phyloP scores from a whole-genome alignment of 139 green algal species.

The Closterium sp. region DNA sequence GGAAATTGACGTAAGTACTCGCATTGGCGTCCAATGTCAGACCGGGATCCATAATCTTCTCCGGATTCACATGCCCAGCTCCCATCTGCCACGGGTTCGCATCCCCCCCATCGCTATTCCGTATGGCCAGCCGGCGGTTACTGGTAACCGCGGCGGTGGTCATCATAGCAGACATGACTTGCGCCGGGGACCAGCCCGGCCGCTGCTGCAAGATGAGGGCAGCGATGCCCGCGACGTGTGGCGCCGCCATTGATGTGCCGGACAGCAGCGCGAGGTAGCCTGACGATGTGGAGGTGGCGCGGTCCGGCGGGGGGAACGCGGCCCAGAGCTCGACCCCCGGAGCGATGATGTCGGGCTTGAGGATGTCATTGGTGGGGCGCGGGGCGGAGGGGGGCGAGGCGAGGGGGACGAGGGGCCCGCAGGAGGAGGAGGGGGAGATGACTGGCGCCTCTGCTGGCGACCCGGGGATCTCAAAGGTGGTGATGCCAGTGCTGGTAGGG shows the following conservation, averaged over 20 bases:
- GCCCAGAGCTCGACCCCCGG: neutral
- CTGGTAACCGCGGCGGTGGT: neutral
- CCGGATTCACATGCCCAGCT: neutral
- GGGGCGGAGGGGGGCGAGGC: too few species aligned
- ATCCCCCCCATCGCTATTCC: neutral
- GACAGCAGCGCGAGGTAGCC: neutral
- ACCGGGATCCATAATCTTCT: neutral
- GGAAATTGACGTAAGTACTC: neutral
- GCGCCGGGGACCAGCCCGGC: neutral
- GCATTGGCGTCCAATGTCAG: neutral
- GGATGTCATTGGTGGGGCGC: neutral
- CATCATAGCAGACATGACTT: neutral
- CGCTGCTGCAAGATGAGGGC: conserved; percentile 29
- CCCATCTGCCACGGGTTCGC: neutral
- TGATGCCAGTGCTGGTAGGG: neutral
- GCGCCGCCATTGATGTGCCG: conserved; percentile 5
- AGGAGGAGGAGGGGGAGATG: neutral
- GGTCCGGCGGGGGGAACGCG: neutral
- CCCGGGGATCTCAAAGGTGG: neutral
- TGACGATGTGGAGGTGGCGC: neutral
- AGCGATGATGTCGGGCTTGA: neutral
- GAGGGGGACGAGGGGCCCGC: neutral
- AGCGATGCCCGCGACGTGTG: conserved; percentile 2
- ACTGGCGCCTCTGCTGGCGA: neutral
- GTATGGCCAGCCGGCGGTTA: neutral